Conservation (phyloP, 176 grass and related monocot genomes). For the Alloteropsis semialata region DNA sequence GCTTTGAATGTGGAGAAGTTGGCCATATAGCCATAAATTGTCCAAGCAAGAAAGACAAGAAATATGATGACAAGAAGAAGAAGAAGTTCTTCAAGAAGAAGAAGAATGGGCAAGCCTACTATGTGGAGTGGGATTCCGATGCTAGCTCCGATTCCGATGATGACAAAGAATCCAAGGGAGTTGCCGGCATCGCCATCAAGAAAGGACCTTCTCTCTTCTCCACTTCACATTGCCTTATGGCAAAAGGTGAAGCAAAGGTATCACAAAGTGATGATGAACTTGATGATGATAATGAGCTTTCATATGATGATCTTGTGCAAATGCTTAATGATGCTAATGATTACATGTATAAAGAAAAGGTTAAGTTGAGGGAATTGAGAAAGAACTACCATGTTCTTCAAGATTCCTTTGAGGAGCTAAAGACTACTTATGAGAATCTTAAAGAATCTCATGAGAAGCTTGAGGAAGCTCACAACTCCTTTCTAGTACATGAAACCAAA, state of each 20-base stretch:
- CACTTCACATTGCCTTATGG: neutral
- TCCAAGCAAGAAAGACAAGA: neutral
- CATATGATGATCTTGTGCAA: neutral
- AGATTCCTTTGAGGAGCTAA: neutral
- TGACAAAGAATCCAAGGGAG: neutral
- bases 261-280: neutral
- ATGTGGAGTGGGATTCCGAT: neutral
- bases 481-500: neutral
- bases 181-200: neutral
- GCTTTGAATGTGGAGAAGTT: too few relatives aligned
- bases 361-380: neutral
- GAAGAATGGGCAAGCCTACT: neutral
- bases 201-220: neutral
- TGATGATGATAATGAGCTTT: neutral
- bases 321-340: neutral
- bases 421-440: neutral
- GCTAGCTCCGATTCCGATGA: neutral
- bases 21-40: too few relatives aligned
- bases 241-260: neutral
- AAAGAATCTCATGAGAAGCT: neutral
- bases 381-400: neutral
- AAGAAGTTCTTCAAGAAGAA: neutral
- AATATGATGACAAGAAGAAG: neutral
- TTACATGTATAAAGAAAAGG: neutral
- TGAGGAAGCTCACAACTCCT: neutral